Evolutionary conservation across 768 basidiomycete genomes (phyloP).

Genomic region (Mycena vitilis): DNA sequence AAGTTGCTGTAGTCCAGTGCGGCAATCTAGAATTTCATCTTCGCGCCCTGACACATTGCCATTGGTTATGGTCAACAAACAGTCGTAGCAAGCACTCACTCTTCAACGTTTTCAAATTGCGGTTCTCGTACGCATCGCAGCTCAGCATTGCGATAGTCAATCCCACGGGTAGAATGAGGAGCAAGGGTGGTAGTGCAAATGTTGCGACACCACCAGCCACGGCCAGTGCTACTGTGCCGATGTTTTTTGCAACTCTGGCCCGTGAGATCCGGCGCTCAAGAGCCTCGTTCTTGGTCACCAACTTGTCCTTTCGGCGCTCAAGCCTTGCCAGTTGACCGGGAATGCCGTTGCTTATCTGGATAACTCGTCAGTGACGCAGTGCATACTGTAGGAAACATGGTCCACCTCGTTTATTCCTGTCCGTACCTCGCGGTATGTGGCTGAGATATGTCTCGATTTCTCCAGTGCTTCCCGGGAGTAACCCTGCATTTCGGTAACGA

Average conservation of each 20-base stretch:
- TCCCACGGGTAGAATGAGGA: constrained; percentile 35
- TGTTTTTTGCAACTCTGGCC: constrained; percentile 30
- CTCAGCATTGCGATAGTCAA: constrained; percentile 35
- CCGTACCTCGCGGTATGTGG: constrained; percentile 1
- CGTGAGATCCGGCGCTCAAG: constrained; percentile 23
- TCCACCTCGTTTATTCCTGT: constrained; percentile 15
- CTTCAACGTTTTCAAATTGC: constrained; percentile 19
- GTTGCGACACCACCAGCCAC: constrained; percentile 31
- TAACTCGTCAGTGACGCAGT: not conserved
- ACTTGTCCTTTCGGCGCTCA: constrained; percentile 19
- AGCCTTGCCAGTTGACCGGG: constrained; percentile 30
- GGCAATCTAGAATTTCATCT: constrained; percentile 22
- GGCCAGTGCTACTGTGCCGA: constrained; percentile 32
- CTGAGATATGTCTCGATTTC: constrained; percentile 18
- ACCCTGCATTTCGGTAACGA: constrained; percentile 17
- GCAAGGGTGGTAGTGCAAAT: constrained; percentile 33
- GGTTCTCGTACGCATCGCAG: constrained; percentile 32
- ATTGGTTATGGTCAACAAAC: not conserved
- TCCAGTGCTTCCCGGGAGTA: constrained; percentile 8
- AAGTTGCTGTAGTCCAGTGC: not conserved
- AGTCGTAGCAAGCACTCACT: constrained; percentile 26
- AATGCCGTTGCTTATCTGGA: constrained; percentile 32
- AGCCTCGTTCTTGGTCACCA: constrained; percentile 11
- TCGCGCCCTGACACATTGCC: constrained; percentile 27
- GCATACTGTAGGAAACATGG: too few species aligned